Evolutionary conservation across 2,329 filamentous ascomycete species (phyloP), one percentile per base, ranked within the genome.

Genomic region (Fusarium staphyleae): DNA sequence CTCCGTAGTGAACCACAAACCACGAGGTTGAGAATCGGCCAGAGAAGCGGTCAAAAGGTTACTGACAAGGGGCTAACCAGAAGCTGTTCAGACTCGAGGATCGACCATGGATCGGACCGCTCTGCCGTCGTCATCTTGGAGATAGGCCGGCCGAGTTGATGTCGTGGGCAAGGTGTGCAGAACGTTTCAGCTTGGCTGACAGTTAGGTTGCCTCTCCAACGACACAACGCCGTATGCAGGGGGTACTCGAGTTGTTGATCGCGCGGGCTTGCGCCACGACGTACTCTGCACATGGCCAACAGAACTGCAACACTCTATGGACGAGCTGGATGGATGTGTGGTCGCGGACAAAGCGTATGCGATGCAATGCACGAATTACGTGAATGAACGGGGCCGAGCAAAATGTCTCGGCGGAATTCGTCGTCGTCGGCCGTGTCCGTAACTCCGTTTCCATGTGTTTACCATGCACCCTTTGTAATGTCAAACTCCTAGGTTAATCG

Each of bases 81-180:
- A 22, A 43, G 28, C 26, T 53, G 22, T 18, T 43, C 4, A 44
- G 22, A 33, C 14, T 48, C 30, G 39, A 30, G n/a, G 4, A 30
- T n/a, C 13, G 28, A 12, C 28, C 28, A 59, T 61, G 51, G 52
- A 61, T 48, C 55, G 55, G 57, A 59, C 57, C 55, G 57, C 48
- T 35, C 41, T 43, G 40, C 51, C 43, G 52, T 34, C 44, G 7
- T 24, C 22, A 9, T 24, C 5, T 24, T 24, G 22, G 22, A 24
- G 22, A 24, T 24, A 9, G n/a, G 7, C 22, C 9, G 22, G 22
- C 22, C 22, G 22, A 24, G 22, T 8, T 24, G 22, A 24, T 24
- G 22, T 24, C 22, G 7, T 8, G 5, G 19, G 8, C 8, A 4
- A 24, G 22, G 7, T 24, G 37, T 37, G 43, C 43, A 37, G 15